These are phyloP conservation scores for Aspergillus latus DNA, from an alignment of 2,329 filamentous ascomycete species.

Conservation along the genomic window DNA sequence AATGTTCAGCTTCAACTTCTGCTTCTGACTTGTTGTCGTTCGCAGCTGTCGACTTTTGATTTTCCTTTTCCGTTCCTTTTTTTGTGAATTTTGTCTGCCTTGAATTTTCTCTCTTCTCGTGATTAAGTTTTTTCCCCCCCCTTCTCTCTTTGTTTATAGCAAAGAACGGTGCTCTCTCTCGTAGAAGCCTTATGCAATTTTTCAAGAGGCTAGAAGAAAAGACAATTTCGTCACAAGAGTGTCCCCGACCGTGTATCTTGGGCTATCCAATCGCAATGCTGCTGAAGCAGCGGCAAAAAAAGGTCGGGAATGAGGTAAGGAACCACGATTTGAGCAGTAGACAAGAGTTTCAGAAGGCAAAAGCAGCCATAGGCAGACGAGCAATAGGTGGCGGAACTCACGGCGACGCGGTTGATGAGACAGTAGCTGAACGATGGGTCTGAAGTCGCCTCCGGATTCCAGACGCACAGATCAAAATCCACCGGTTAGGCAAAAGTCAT, in stretches of 20 bases:
- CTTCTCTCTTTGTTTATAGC: constrained; percentile 2
- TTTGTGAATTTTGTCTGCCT: neutral
- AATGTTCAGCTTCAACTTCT: constrained; percentile 1
- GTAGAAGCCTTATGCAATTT: constrained; percentile 1
- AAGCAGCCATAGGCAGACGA: constrained; percentile 10
- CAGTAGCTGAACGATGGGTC: constrained; percentile 30
- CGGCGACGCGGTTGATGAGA: constrained; percentile 23
- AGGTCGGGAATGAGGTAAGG: constrained; percentile 8
- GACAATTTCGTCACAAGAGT: constrained; percentile 12
- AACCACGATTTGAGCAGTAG: constrained; percentile 3
- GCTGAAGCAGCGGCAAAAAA: neutral
- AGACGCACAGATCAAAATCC: constrained; percentile 22
- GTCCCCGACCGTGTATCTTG: constrained; percentile 14
- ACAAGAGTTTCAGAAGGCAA: constrained; percentile 14
- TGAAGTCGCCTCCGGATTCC: constrained; percentile 23
- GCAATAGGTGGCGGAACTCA: constrained; percentile 22
- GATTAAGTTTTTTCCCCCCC: constrained; percentile 5
- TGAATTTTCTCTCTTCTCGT: constrained; percentile 5
- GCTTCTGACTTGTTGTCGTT: neutral
- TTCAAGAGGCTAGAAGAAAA: constrained; percentile 5
- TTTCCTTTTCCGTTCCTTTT: neutral
- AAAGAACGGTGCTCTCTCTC: neutral
- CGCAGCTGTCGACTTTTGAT: neutral
- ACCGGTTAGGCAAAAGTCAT: constrained; percentile 15
- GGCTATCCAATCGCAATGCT: constrained; percentile 12